Conservation (phyloP, 2,329 filamentous ascomycete genomes). For the Diplodia sapinea region DNA sequence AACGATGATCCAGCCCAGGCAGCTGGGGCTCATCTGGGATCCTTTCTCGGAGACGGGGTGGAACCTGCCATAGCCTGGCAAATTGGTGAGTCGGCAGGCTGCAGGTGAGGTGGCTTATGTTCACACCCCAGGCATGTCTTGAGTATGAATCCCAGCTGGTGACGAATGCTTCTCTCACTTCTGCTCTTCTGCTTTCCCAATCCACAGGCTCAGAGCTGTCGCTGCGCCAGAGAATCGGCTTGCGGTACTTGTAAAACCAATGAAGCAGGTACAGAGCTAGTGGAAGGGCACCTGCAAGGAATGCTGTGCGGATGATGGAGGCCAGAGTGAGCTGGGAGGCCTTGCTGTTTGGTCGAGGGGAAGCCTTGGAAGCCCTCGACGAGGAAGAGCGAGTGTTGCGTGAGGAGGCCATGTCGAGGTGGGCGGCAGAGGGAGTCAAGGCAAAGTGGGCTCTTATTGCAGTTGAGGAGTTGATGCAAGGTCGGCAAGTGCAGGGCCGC, state of each 20-base stretch:
- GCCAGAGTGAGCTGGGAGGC: too few relatives aligned
- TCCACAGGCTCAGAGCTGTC: slow-evolving; percentile 48
- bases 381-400: too few relatives aligned
- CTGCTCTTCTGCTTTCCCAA: slow-evolving; percentile 75
- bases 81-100: too few relatives aligned
- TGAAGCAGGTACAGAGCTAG: not conserved
- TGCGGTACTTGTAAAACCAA: not conserved
- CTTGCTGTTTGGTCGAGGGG: too few relatives aligned
- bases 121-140: slow-evolving; percentile 82
- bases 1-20: slow-evolving; percentile 97
- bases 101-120: too few relatives aligned
- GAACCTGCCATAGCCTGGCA: slow-evolving; percentile 75
- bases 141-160: slow-evolving; percentile 89
- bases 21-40: slow-evolving; percentile 80
- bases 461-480: not conserved
- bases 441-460: not conserved
- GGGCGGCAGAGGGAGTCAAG: too few relatives aligned
- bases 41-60: slow-evolving; percentile 81
- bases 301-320: not conserved
- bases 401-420: too few relatives aligned
- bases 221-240: not conserved
- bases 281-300: not conserved
- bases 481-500: not conserved
- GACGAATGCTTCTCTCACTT: slow-evolving; percentile 82
- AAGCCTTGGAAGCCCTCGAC: too few relatives aligned